Evolutionary conservation across 164 flowering plant species (phyloP).

Genomic region (Platanus orientalis): DNA sequence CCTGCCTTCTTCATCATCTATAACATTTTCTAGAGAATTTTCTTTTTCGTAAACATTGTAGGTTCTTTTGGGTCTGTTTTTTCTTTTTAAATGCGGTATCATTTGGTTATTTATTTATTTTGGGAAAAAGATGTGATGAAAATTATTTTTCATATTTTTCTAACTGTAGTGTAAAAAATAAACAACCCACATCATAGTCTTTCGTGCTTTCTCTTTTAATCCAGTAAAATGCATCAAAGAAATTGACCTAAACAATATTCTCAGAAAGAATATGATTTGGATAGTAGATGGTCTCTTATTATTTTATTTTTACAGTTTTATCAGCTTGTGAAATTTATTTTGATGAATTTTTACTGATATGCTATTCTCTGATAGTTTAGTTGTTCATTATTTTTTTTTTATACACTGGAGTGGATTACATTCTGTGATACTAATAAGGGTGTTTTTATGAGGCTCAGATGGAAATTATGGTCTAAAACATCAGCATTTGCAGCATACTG

Average conservation of each 20-base stretch:
- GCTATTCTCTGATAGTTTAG: neutral
- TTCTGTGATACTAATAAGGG: constrained; percentile 1
- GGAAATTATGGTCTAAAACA: constrained; percentile 31
- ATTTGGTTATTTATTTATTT: neutral
- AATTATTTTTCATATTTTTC: neutral
- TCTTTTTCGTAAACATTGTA: neutral
- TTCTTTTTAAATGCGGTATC: neutral
- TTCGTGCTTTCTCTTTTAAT: neutral
- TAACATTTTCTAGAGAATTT: too few relatives aligned
- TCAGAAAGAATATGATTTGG: neutral
- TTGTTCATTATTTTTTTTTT: neutral
- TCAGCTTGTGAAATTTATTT: neutral
- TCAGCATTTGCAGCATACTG: constrained; percentile 32
- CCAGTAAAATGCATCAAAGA: neutral
- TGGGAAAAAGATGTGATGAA: neutral
- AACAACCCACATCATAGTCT: neutral
- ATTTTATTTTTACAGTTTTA: neutral
- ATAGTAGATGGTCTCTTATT: neutral
- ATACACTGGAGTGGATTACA: neutral
- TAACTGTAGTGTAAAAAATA: neutral
- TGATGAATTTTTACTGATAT: neutral
- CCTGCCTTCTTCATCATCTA: too few relatives aligned
- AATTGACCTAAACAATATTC: neutral
- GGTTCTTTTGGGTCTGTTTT: neutral
- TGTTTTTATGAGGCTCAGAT: constrained; percentile 24